These are phyloP conservation scores for Blastocladiella britannica DNA, from an alignment of 192 early-diverging fungal genomes.

Conservation along the genomic window DNA sequence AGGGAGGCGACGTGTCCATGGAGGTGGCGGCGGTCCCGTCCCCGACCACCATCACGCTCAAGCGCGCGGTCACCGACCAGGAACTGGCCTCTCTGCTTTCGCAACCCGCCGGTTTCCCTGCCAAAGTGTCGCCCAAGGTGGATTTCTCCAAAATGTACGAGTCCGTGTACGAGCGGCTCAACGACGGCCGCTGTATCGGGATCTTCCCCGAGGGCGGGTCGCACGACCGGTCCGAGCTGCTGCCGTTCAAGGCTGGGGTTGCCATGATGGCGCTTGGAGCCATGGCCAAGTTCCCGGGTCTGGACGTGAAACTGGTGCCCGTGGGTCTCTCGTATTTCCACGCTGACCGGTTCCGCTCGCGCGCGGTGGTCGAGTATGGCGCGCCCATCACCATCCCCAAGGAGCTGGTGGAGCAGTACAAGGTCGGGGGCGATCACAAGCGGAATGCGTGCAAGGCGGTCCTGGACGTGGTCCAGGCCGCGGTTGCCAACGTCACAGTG, in stretches of 20 bases:
- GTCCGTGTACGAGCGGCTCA: slow-evolving; percentile 57
- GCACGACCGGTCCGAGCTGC: slow-evolving; percentile 88
- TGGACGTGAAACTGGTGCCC: slow-evolving; percentile 87
- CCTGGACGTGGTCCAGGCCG: slow-evolving; percentile 56
- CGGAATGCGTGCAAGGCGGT: slow-evolving; percentile 58
- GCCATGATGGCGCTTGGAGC: slow-evolving; percentile 76
- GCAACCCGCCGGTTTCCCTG: slow-evolving; percentile 6
- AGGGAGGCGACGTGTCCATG: slow-evolving; percentile 4
- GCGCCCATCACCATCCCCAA: slow-evolving; percentile 58
- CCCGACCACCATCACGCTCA: slow-evolving; percentile 59
- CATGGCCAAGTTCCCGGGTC: slow-evolving; percentile 55
- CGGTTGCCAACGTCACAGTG: slow-evolving; percentile 70
- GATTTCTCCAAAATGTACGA: slow-evolving; percentile 75
- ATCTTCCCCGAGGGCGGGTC: slow-evolving; percentile 98
- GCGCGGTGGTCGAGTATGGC: slow-evolving; percentile 95
- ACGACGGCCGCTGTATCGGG: slow-evolving; percentile 54
- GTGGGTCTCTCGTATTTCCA: slow-evolving; percentile 90
- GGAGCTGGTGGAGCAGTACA: slow-evolving; percentile 68
- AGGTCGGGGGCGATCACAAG: slow-evolving; percentile 57
- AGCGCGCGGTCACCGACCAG: slow-evolving; percentile 51
- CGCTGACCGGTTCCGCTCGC: slow-evolving; percentile 79
- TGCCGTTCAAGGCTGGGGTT: slow-evolving; percentile 82
- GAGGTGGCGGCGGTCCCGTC: slow-evolving; percentile 59
- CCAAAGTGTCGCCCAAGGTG: slow-evolving; percentile 45
- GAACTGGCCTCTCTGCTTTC: slow-evolving; percentile 19